Conservation (phyloP, 495 filamentous ascomycete species). For the Tuber calosporum region DNA sequence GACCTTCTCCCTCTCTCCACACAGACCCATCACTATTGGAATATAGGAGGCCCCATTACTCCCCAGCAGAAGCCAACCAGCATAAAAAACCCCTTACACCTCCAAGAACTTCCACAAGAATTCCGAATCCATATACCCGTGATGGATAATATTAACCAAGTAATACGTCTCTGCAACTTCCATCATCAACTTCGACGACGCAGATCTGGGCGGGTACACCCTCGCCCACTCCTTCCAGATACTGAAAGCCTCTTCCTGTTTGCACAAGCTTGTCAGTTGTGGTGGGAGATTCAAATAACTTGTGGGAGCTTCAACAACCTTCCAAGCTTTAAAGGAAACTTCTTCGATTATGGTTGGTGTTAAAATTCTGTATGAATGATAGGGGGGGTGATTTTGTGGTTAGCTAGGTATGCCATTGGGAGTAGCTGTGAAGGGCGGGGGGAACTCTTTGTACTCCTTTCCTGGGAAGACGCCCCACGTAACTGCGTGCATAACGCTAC, state of each 20-base stretch:
- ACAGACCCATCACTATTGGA: background rate
- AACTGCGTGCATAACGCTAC: slow-evolving; percentile 74
- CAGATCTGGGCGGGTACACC: slow-evolving; percentile 62
- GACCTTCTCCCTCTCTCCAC: background rate
- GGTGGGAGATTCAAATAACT: background rate
- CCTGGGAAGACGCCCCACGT: slow-evolving; percentile 95
- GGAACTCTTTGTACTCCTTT: slow-evolving; percentile 55
- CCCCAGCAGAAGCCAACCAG: background rate
- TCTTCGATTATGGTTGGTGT: slow-evolving; percentile 97
- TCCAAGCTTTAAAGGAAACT: slow-evolving; percentile 89
- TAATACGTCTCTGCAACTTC: slow-evolving; percentile 61
- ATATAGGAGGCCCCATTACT: background rate
- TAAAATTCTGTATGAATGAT: slow-evolving; percentile 53
- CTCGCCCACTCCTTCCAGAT: slow-evolving; percentile 92
- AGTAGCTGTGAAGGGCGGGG: slow-evolving; percentile 8
- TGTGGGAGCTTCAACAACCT: slow-evolving; percentile 32
- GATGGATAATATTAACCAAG: slow-evolving; percentile 87
- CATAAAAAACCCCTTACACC: slow-evolving; percentile 14
- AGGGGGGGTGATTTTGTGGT: background rate
- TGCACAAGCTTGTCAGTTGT: background rate
- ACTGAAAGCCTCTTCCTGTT: slow-evolving; percentile 76
- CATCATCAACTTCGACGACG: slow-evolving; percentile 62
- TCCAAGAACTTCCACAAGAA: slow-evolving; percentile 58
- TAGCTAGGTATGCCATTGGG: slow-evolving; percentile 8
- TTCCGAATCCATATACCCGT: slow-evolving; percentile 63